These are phyloP conservation scores for Leucosporidium scottii DNA, from an alignment of 768 basidiomycete genomes.

Conservation along the genomic window DNA sequence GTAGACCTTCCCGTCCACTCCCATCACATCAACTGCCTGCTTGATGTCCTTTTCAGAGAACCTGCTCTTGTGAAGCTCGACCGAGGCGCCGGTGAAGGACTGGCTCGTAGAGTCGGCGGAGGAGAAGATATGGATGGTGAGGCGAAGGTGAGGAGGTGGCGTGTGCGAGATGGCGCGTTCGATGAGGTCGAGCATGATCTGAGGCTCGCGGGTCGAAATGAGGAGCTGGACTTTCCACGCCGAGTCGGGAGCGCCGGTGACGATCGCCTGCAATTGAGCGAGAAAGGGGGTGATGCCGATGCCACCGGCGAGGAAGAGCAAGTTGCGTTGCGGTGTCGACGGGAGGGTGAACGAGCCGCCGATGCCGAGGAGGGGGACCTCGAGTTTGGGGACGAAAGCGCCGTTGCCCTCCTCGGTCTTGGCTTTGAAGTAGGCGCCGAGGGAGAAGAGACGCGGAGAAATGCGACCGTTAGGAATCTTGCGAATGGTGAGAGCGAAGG, in stretches of 20 bases:
- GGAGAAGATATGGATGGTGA: not conserved
- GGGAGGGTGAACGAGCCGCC: conserved; percentile 17
- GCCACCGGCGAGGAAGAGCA: conserved; percentile 14
- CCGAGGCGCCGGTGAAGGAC: too few species aligned
- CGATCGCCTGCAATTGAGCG: not conserved
- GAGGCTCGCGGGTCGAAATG: not conserved
- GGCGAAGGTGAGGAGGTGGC: not conserved
- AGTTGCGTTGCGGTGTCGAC: not conserved
- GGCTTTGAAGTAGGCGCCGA: not conserved
- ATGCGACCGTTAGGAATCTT: conserved; percentile 9
- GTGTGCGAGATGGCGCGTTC: not conserved
- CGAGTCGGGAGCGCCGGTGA: too few species aligned
- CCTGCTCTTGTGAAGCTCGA: not conserved
- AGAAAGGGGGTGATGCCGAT: conserved; percentile 26
- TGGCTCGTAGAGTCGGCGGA: not conserved
- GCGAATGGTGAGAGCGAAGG: conserved; percentile 22
- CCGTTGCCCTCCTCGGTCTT: conserved; percentile 1
- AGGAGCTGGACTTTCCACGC: not conserved
- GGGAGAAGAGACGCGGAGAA: conserved; percentile 12
- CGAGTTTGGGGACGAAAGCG: not conserved
- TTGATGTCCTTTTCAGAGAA: not conserved
- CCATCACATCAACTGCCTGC: too few species aligned
- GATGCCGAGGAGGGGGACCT: conserved; percentile 12
- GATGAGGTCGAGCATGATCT: not conserved
- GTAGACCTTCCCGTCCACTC: not conserved